Evolutionary conservation across 768 basidiomycete genomes (phyloP).

Genomic region (Pleurotus tuoliensis): DNA sequence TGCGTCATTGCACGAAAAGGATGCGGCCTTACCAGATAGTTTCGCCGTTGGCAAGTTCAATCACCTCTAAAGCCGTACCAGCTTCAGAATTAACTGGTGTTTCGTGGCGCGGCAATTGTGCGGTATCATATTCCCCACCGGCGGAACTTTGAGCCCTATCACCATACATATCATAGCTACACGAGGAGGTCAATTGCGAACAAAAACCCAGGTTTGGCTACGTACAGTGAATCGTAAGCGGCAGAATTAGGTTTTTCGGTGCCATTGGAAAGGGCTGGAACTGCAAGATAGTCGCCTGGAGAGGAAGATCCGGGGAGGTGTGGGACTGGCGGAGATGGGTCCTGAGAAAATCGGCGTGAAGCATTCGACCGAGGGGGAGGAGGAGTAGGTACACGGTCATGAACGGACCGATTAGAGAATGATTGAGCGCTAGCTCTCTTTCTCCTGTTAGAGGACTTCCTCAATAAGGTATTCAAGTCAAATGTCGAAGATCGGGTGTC

Average conservation of each 20-base stretch:
- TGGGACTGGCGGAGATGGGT: conserved; percentile 67
- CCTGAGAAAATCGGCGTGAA: conserved; percentile 60
- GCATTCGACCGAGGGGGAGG: conserved; percentile 64
- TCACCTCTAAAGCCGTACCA: conserved; percentile 69
- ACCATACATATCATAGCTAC: conserved; percentile 78
- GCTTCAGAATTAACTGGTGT: conserved; percentile 33
- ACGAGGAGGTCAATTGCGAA: conserved; percentile 18
- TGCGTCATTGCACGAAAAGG: background rate
- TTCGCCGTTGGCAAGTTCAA: conserved; percentile 84
- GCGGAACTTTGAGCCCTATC: conserved; percentile 31
- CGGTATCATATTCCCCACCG: conserved; percentile 19
- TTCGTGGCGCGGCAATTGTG: conserved; percentile 19
- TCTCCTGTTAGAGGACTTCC: conserved; percentile 56
- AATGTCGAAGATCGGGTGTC: conserved; percentile 55
- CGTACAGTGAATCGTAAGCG: conserved; percentile 76
- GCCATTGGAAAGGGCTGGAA: conserved; percentile 30
- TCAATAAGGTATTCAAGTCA: conserved; percentile 51
- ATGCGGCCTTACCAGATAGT: conserved; percentile 62
- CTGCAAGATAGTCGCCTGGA: conserved; percentile 35
- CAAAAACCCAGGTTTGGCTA: conserved; percentile 14
- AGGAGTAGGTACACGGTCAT: conserved; percentile 83
- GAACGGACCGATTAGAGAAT: conserved; percentile 67
- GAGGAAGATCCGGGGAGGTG: conserved; percentile 49
- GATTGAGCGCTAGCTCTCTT: conserved; percentile 59
- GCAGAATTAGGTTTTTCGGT: conserved; percentile 62